Evolutionary conservation across 495 filamentous ascomycete genomes (phyloP).

Genomic region (Penicillium herquei): DNA sequence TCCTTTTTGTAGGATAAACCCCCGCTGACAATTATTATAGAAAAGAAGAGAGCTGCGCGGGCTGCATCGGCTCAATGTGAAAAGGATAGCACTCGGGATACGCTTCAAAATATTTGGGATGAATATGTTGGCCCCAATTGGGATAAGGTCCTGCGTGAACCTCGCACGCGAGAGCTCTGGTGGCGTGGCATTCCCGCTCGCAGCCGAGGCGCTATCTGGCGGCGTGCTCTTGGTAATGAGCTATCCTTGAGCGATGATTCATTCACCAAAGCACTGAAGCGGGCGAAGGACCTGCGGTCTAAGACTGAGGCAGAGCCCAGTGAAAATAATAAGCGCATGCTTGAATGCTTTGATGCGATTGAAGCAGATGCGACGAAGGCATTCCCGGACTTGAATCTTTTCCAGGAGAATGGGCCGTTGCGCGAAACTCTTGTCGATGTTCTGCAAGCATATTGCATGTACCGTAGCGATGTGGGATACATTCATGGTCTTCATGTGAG

Average conservation of each 20-base stretch:
- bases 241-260: slow-evolving; percentile 73
- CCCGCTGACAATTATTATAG: slow-evolving; percentile 21
- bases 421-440: slow-evolving; percentile 75
- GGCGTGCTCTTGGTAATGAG: slow-evolving; percentile 83
- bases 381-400: slow-evolving; percentile 81
- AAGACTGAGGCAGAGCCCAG: slow-evolving; percentile 39
- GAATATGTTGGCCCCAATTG: slow-evolving; percentile 84
- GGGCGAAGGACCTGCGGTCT: slow-evolving; percentile 66
- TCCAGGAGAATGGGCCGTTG: slow-evolving; percentile 74
- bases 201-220: slow-evolving; percentile 82
- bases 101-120: slow-evolving; percentile 78
- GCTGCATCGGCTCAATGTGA: slow-evolving; percentile 51
- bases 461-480: slow-evolving; percentile 91
- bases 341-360: slow-evolving; percentile 68
- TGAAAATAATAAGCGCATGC: slow-evolving; percentile 48
- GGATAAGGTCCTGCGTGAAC: slow-evolving; percentile 70
- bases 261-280: slow-evolving; percentile 73
- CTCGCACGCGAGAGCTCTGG: slow-evolving; percentile 84
- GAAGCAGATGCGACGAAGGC: slow-evolving; percentile 65
- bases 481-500: slow-evolving; percentile 69
- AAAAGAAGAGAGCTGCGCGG: slow-evolving; percentile 49
- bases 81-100: slow-evolving; percentile 64
- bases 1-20: too few species aligned
- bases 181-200: slow-evolving; percentile 86
- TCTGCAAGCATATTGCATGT: slow-evolving; percentile 86